phyloP scores from a whole-genome alignment of 306 rosid genomes.

The Astragalus membranaceus region DNA sequence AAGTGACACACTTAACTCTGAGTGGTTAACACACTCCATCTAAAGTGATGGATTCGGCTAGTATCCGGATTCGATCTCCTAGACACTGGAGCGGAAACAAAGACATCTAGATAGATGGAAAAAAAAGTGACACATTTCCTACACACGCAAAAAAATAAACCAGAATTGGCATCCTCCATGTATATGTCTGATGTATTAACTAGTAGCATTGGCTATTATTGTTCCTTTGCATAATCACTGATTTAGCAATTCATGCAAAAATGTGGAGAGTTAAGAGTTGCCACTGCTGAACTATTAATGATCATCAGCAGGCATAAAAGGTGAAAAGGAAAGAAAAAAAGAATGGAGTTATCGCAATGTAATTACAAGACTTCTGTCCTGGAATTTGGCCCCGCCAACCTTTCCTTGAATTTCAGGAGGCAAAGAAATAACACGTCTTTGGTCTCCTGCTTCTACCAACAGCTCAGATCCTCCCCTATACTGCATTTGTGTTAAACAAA shows the following conservation, averaged over 20 bases:
- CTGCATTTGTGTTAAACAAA: constrained; percentile 37
- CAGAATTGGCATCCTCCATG: background rate
- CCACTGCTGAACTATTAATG: background rate
- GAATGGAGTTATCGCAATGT: constrained; percentile 42
- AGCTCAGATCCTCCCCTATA: constrained; percentile 92
- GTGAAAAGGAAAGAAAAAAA: background rate
- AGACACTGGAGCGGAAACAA: too few relatives aligned
- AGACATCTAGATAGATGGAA: too few relatives aligned
- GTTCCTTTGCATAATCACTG: background rate
- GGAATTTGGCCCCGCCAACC: constrained; percentile 91
- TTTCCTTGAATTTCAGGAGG: constrained; percentile 80
- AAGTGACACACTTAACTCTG: too few relatives aligned
- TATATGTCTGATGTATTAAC: background rate
- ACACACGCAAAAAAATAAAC: background rate
- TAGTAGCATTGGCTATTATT: background rate
- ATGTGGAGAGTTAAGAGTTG: background rate
- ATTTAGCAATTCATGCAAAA: background rate
- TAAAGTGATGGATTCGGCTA: too few relatives aligned
- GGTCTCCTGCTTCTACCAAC: constrained; percentile 97
- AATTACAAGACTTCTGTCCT: constrained; percentile 65
- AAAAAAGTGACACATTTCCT: background rate
- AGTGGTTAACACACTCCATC: too few relatives aligned
- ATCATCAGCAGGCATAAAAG: background rate
- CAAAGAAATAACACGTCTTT: constrained; percentile 79
- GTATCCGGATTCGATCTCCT: too few relatives aligned